These are phyloP conservation scores for Nakaseomyces kungkrabaensis DNA, from an alignment of 1,139 yeast species.

Conservation along the genomic window DNA sequence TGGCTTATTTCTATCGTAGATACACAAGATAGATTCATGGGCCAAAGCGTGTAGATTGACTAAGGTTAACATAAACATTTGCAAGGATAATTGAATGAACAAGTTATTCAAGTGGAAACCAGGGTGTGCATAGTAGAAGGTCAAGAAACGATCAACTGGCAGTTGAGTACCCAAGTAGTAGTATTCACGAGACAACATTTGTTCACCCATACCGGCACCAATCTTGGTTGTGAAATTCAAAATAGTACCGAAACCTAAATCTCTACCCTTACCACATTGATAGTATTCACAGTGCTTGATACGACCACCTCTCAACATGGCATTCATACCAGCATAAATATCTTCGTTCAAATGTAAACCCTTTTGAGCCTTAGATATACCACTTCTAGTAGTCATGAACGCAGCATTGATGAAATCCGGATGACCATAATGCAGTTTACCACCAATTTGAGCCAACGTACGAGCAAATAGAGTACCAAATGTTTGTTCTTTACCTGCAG, in stretches of 20 bases:
- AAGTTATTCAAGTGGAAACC: constrained; percentile 98
- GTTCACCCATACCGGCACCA: constrained; percentile 99
- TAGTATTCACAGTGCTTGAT: constrained; percentile 98
- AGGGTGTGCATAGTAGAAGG: constrained; percentile 97
- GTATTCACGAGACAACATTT: constrained; percentile 96
- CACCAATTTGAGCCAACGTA: constrained; percentile 96
- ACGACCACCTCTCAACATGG: constrained; percentile 95
- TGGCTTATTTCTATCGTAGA: constrained; percentile 75
- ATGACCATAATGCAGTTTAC: constrained; percentile 98
- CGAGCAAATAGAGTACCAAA: constrained; percentile 98
- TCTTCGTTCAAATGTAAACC: constrained; percentile 98
- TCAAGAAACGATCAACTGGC: constrained; percentile 92
- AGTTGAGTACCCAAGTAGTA: constrained; percentile 95
- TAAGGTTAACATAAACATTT: constrained; percentile 81
- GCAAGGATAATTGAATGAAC: constrained; percentile 91
- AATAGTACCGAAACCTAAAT: constrained; percentile 97
- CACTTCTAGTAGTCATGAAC: constrained; percentile 97
- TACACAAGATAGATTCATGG: constrained; percentile 80
- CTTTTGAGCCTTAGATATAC: constrained; percentile 97
- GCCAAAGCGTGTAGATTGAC: constrained; percentile 87
- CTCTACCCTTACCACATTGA: constrained; percentile 99
- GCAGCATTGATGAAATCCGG: constrained; percentile 96
- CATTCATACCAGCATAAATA: constrained; percentile 99
- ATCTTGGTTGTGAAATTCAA: constrained; percentile 97
- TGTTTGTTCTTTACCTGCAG: constrained; percentile 99